phyloP scores from a whole-genome alignment of 345 rosid species.

The Gossypium anomalum region DNA sequence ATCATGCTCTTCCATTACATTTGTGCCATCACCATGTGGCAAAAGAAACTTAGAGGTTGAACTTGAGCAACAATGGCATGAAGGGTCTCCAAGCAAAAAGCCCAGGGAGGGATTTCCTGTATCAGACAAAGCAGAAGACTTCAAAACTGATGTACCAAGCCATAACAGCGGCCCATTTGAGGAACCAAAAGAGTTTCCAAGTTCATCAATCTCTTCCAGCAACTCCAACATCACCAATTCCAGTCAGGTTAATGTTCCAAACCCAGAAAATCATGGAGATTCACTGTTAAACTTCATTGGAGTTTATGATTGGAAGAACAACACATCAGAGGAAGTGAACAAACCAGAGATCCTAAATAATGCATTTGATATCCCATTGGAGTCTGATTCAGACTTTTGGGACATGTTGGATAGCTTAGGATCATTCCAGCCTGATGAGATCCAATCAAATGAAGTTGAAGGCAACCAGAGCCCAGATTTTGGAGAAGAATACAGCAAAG shows the following conservation, averaged over 20 bases:
- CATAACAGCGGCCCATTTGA: not conserved
- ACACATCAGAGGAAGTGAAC: conserved; percentile 44
- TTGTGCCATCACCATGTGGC: not conserved
- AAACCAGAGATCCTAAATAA: conserved; percentile 37
- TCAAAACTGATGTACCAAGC: not conserved
- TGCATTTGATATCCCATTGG: conserved; percentile 41
- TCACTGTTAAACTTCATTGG: not conserved
- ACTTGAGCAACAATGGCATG: conserved; percentile 6
- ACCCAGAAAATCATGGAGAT: conserved; percentile 11
- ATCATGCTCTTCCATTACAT: conserved; percentile 24
- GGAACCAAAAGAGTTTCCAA: conserved; percentile 31
- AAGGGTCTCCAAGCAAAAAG: conserved; percentile 24
- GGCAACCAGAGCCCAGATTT: conserved; percentile 23
- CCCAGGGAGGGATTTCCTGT: conserved; percentile 4
- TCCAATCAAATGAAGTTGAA: conserved; percentile 17
- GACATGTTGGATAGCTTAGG: conserved; percentile 50
- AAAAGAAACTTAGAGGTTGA: conserved; percentile 2
- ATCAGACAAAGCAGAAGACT: not conserved
- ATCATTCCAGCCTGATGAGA: conserved; percentile 19
- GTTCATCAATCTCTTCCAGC: conserved; percentile 36
- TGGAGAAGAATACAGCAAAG: conserved; percentile 22
- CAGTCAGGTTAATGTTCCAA: conserved; percentile 20
- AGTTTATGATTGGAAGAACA: not conserved
- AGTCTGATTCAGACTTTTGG: conserved; percentile 66
- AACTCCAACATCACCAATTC: conserved; percentile 25